Evolutionary conservation across 2,329 filamentous ascomycete genomes (phyloP).

Genomic region (Penicillium sp.): DNA sequence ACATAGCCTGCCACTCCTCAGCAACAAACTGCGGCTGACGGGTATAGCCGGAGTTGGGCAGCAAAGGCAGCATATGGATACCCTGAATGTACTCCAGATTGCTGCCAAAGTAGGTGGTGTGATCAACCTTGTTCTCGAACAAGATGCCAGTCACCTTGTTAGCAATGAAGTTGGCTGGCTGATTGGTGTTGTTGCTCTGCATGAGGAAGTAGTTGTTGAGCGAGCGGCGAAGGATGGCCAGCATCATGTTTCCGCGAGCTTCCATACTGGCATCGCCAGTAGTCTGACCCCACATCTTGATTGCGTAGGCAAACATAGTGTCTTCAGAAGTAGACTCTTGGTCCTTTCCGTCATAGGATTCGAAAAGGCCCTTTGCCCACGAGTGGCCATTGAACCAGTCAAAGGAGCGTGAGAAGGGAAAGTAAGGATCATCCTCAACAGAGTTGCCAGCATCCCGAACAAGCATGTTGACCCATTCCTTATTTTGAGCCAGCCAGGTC

Average conservation of each 20-base stretch:
- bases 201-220: conserved; percentile 84
- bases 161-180: conserved; percentile 74
- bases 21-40: conserved; percentile 69
- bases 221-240: conserved; percentile 73
- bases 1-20: conserved; percentile 82
- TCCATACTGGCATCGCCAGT: conserved; percentile 78
- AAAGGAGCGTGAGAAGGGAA: conserved; percentile 80
- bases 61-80: conserved; percentile 81
- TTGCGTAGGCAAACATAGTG: conserved; percentile 78
- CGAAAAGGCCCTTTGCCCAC: conserved; percentile 70
- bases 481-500: conserved; percentile 71
- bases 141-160: conserved; percentile 73
- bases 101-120: conserved; percentile 83
- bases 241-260: conserved; percentile 79
- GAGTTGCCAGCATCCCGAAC: conserved; percentile 85
- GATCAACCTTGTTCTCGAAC: conserved; percentile 95
- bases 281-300: conserved; percentile 92
- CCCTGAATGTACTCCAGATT: conserved; percentile 71
- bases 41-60: conserved; percentile 67
- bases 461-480: conserved; percentile 77
- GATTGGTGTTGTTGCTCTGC: conserved; percentile 64
- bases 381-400: conserved; percentile 96
- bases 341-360: conserved; percentile 57
- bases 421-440: conserved; percentile 67
- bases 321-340: conserved; percentile 88